Evolutionary conservation across 225 moss, liverwort and hornwort genomes (phyloP), one percentile per base, ranked within the genome.

Genomic region (Pleurozium schreberi): DNA sequence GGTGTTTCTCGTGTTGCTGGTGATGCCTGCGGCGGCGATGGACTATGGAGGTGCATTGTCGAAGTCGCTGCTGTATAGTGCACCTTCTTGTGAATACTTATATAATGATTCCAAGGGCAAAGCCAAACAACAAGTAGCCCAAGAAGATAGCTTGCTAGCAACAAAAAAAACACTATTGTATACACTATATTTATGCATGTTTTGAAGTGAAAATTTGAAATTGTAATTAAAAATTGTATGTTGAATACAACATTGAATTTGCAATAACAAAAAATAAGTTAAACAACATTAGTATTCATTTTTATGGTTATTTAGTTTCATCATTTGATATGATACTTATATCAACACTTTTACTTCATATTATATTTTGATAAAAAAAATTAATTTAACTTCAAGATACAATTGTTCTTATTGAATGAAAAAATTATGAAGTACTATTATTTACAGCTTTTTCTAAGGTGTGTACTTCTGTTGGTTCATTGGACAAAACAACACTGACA

Each of bases 1-100:
- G 21, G 21, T 61, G 12, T 14, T 88, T 17, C 82, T 90, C 45
- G 16, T 80, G 31, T 65, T 90, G 52, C 45, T 83, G 31, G 87
- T 76, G 70, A 85, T n/a, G 23, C 89, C 89, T 23, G 85, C 67
- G 13, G 75, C 80, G 21, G 86, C 87, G 47, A 10, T 88, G 67
- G 90, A 95, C 65, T 95, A 95, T 55, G 47, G 30, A 42, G 50
- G 61, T 59, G 95, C 95, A 11, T 58, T 94, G 67, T 88, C 78
- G 15, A 93, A 93, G 61, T 89, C 92, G 36, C 79, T 95, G 20
- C 42, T 88, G 83, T 95, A 92, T 30, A 30, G 10, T 49, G 11
- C 1, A 47, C 0, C 7, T 31, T 31, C 19, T 49, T 75, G 2
- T 19, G 0, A 75, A 31, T 31, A 49, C 12, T 18, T 49, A 31